Conservation (phyloP, 202 grass and related monocot species). For the Musa balbisiana region DNA sequence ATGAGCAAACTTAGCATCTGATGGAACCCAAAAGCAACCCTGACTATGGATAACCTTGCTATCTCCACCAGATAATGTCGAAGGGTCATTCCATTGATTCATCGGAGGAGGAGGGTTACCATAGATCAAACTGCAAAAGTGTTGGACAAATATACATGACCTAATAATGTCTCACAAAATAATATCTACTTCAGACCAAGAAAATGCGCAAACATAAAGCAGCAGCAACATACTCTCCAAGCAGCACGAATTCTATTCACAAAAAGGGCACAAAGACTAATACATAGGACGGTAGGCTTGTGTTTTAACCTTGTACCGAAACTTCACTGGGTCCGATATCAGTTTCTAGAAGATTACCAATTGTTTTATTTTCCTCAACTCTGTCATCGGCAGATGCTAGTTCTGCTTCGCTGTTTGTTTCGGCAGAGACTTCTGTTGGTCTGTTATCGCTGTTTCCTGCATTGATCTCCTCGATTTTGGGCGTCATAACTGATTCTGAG, state of each 20-base stretch:
- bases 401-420: slow-evolving; percentile 25
- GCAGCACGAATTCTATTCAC: slow-evolving; percentile 9
- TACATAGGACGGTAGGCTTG: not conserved
- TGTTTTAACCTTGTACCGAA: slow-evolving; percentile 49
- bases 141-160: not conserved
- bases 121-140: slow-evolving; percentile 1
- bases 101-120: not conserved
- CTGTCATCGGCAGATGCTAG: slow-evolving; percentile 18
- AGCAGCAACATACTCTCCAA: not conserved
- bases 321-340: slow-evolving; percentile 49
- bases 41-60: too few species aligned
- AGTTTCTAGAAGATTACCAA: slow-evolving; percentile 8
- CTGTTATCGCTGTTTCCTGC: slow-evolving; percentile 26
- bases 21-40: too few species aligned
- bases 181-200: not conserved
- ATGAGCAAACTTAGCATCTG: too few species aligned
- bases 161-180: not conserved
- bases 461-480: slow-evolving; percentile 43
- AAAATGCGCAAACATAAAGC: not conserved
- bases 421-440: slow-evolving; percentile 20
- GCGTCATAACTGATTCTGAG: slow-evolving; percentile 22
- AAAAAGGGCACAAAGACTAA: not conserved
- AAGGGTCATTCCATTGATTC: not conserved
- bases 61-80: too few species aligned
- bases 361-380: slow-evolving; percentile 19